These are phyloP conservation scores for Ganoderma resinaceum DNA, from an alignment of 1,284 basidiomycete genomes.

Conservation along the genomic window DNA sequence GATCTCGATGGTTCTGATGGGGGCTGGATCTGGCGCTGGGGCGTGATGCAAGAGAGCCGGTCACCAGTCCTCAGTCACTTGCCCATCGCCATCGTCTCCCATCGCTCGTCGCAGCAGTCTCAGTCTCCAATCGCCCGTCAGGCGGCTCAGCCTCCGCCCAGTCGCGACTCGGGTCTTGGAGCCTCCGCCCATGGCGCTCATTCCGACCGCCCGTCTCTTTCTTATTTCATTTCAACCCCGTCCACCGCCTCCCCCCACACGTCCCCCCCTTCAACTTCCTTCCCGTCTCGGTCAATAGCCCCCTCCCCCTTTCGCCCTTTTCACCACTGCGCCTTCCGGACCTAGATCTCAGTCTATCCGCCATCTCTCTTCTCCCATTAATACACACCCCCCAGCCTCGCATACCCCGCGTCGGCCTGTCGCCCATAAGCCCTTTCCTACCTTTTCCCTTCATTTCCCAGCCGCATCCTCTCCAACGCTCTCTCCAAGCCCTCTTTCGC, in stretches of 20 bases:
- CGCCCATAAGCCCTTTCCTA: background rate
- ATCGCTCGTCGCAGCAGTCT: background rate
- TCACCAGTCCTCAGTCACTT: background rate
- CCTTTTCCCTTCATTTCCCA: slow-evolving; percentile 6
- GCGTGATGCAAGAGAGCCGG: background rate
- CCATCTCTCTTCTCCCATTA: background rate
- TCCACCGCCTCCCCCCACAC: slow-evolving; percentile 9
- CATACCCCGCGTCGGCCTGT: background rate
- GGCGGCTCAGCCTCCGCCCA: background rate
- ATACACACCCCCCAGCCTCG: background rate
- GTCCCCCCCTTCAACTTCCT: slow-evolving; percentile 7
- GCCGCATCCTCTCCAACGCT: slow-evolving; percentile 6
- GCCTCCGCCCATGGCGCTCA: slow-evolving; percentile 15
- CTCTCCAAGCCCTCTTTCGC: too few species aligned
- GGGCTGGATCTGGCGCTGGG: background rate
- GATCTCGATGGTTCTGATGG: slow-evolving; percentile 20
- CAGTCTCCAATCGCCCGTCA: background rate
- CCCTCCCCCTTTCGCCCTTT: slow-evolving; percentile 1
- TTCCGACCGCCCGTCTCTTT: slow-evolving; percentile 3
- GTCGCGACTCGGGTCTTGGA: background rate
- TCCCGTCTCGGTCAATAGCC: background rate
- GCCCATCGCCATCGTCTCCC: background rate
- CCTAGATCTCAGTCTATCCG: background rate
- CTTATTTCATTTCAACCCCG: slow-evolving; percentile 1
- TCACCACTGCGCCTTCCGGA: background rate